These are phyloP conservation scores for Saccharomycopsis fermentans DNA, from an alignment of 805 yeast genomes.

Conservation along the genomic window DNA sequence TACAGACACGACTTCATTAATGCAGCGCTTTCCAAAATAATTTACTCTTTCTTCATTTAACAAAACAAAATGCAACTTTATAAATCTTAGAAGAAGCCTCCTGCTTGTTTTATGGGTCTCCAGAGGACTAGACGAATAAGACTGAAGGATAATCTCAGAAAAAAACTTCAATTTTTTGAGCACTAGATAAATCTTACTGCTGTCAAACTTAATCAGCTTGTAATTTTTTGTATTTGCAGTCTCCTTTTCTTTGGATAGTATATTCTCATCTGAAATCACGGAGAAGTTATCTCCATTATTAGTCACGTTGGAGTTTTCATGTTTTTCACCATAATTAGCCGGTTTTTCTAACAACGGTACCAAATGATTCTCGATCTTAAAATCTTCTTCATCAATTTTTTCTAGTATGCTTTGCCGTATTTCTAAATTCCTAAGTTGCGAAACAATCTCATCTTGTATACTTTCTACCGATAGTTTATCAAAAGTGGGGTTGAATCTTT, in stretches of 20 bases:
- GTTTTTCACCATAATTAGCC: neutral
- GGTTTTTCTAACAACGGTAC: neutral
- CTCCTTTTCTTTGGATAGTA: neutral
- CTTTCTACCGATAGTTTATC: neutral
- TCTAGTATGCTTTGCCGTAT: neutral
- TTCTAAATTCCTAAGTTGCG: neutral
- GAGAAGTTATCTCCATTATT: neutral
- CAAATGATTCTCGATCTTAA: neutral
- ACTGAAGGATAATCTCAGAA: neutral
- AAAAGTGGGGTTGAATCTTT: neutral
- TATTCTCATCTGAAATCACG: neutral
- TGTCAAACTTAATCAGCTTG: neutral
- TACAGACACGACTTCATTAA: neutral
- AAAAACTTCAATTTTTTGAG: neutral
- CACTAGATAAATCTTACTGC: neutral
- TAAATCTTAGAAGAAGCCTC: neutral
- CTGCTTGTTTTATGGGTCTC: neutral
- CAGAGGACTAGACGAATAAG: neutral
- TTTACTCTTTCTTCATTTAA: neutral
- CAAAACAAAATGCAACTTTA: neutral
- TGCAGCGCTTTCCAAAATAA: neutral
- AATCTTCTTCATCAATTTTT: neutral
- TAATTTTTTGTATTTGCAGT: neutral
- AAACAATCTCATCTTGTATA: neutral
- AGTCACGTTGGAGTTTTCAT: too few relatives aligned